phyloP scores from a whole-genome alignment of 2,329 filamentous ascomycete species.

The Xylariaceae sp. region DNA sequence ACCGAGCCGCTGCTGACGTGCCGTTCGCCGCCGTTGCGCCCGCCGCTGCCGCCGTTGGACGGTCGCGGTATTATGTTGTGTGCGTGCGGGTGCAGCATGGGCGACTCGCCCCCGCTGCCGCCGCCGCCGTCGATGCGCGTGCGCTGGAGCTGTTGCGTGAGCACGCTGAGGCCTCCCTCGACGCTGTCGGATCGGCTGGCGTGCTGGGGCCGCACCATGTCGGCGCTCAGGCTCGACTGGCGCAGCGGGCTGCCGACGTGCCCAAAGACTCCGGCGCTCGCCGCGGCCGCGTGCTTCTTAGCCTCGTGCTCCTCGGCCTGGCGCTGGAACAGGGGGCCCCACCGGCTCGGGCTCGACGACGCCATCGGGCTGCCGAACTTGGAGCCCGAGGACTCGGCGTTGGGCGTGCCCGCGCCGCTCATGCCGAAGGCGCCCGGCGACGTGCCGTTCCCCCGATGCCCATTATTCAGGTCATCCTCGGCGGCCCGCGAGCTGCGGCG shows the following conservation, averaged over 20 bases:
- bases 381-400: constrained; percentile 37
- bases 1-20: constrained; percentile 54
- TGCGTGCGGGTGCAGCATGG: constrained; percentile 43
- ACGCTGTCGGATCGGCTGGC: constrained; percentile 35
- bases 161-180: constrained; percentile 49
- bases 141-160: constrained; percentile 56
- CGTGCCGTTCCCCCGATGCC: constrained; percentile 26
- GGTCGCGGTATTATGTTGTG: constrained; percentile 33
- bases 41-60: constrained; percentile 34
- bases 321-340: constrained; percentile 53
- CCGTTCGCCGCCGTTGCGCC: constrained; percentile 43
- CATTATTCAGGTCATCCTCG: constrained; percentile 43
- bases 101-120: constrained; percentile 27
- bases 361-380: constrained; percentile 57
- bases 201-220: constrained; percentile 36
- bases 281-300: constrained; percentile 38
- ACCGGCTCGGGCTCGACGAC: constrained; percentile 53
- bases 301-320: constrained; percentile 51
- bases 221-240: constrained; percentile 53
- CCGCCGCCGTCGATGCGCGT: constrained; percentile 44
- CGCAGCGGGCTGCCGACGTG: constrained; percentile 60
- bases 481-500: constrained; percentile 50
- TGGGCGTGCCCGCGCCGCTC: constrained; percentile 30
- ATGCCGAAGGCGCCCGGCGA: constrained; percentile 26
- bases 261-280: constrained; percentile 43